Base-by-base conservation (phyloP, 768 basidiomycete genomes). In the Leccinum subgranulosum region DNA sequence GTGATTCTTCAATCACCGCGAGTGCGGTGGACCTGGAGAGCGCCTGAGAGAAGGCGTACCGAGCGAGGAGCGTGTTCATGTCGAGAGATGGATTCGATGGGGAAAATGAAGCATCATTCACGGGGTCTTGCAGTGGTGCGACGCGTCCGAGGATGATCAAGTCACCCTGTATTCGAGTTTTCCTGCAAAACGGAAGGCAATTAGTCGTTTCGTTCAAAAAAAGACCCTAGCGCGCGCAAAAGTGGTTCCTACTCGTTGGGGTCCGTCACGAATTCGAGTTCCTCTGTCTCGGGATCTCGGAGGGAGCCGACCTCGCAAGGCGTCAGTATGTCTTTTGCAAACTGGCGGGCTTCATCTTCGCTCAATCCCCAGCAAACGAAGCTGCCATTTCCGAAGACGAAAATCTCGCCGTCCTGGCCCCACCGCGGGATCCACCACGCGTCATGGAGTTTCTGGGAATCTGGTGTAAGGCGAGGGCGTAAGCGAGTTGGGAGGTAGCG, bases 41-140 rank as follows among this genome's bases (percentile, higher is more conserved):
- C 1, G 94, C 93, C 67, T 96, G 91, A 0, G 94, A 94, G 72
- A 87, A 92, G 10, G 94, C 88, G 67, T 97, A 97, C 23, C 94
- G 88, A 1, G 89, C 92, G 4, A 94, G 78, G 6, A 94, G 76
- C 0, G 90, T 92, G 36, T 88, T 82, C 47, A 75, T 74, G 1
- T 91, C 89, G 21, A 91, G 79, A 1, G 73, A 77, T n/a, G 72
- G 74, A 75, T 83, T 69, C 11, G 76, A 79, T 6, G 81, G 77
- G 0, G 79, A 78, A 34, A 83, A 71, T 5, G 75, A 76, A 19
- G 69, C 66, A 12, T 78, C 64, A 27, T 81, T 75, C 11, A 76
- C 74, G 21, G 80, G 68, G 53, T 81, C 78, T 52, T 81, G 84
- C n/a, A 88, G 75, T 12, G 83, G 77, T 1, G 86, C 76, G 10